Evolutionary conservation across 1,284 basidiomycete genomes (phyloP), one percentile per base, ranked within the genome.

Genomic region (Sanghuangporus weigelae): DNA sequence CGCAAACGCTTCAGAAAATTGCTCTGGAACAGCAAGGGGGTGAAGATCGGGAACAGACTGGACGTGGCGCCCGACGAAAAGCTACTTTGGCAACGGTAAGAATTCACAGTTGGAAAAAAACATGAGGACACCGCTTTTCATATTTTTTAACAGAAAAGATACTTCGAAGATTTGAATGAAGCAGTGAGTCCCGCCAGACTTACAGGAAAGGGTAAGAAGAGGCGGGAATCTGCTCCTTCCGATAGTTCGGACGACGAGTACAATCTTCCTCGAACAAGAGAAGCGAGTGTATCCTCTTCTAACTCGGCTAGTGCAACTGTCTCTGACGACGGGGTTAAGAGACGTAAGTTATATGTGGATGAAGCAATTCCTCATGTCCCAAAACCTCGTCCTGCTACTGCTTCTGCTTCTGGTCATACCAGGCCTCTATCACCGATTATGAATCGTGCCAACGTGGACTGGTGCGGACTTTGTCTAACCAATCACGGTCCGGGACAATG

Each of bases 31-130:
- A 78, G 63, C 75, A 74, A 21, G 81, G 78, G 65, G 72, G 74
- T 49, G 73, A 78, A 66, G 77, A 74, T 39, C 72, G 79, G 62
- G 85, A 89, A 68, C 74, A 78, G 42, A 84, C 78, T 3, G 90
- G 90, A 42, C 84, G 90, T 67, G 90, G 90, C 44, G 85, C 81
- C 40, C 85, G 88, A 63, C 84, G 90, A 51, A 82, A 81, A 67
- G 88, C 87, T 12, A 85, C 90, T 56, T 81, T 81, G 11, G 73
- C 76, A 56, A 77, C 64, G 58, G 68, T 69, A 39, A 14, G 63
- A 49, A 19, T 51, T 44, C 23, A 23, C 46, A 31, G 38, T 12
- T 50, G 6, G 54, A 57, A n/a, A n/a, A n/a, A n/a, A n/a, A 42
- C 35, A n/a, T 44, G 39, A 19, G 11, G 12, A 38, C 16, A 38